Base-by-base conservation (phyloP, 2,329 filamentous ascomycete genomes). In the Colletotrichum gloeosporioides region DNA sequence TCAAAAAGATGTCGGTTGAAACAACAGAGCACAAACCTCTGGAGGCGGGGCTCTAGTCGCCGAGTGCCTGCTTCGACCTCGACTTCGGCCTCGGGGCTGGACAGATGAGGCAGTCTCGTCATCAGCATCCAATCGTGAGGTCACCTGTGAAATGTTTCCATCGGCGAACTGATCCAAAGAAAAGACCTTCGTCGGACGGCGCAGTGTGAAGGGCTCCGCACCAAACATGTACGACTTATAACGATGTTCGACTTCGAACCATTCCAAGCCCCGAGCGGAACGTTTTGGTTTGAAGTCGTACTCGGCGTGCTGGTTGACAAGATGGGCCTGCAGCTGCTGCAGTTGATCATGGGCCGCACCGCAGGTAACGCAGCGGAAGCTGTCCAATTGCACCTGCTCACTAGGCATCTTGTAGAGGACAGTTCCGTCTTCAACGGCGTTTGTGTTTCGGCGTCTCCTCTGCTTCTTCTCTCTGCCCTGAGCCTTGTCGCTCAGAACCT, bases 401-500 rank as follows among this genome's bases (percentile, higher is more conserved):
- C 83, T 83, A 27, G 86, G 87, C 57, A 88, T 80, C 63, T 84
- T 82, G 80, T 88, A 92, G 62, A 84, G 86, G 69, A 91, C 86
- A 77, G 81, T 85, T 79, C 85, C 88, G 78, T 87, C 86, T 71
- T 82, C 84, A 49, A 77, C 74, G 29, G 77, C 79, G 76, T 71
- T 80, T 72, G 76, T 76, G 15, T 62, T 57, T 9, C 57, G 82
- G 78, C 79, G 81, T 71, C 83, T 83, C 71, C 85, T 84, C n/a
- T 85, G 86, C 77, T 88, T 89, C 77, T 86, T 86, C 59, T 89
- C 88, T 78, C 86, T 89, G 6, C 90, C 90, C 68, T 90, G 87
- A 8, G 90, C 90, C 78, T 90, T 89, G 78, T 91, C 90, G 81
- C 89, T 92, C 18, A 93, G 83, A 15, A 89, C 85, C 80, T 92